Evolutionary conservation across 129 eudicot species (phyloP).

Genomic region (Chrysanthemum seticuspe): DNA sequence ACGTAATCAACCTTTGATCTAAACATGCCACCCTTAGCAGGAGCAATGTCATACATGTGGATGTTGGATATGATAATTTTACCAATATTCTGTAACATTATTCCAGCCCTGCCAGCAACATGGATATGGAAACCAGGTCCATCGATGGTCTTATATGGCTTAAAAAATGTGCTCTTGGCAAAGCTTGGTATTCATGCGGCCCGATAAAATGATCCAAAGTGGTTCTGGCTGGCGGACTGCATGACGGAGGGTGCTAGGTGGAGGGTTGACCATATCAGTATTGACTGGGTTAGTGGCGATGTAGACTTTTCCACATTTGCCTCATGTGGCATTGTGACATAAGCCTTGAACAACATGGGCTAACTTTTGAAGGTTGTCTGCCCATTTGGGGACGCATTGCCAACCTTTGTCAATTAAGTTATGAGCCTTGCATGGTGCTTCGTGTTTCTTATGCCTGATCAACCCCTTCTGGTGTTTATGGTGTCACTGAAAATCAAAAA

Average conservation of each 20-base stretch:
- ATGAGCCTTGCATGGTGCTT: constrained; percentile 56
- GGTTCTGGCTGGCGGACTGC: constrained; percentile 74
- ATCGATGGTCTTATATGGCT: constrained; percentile 79
- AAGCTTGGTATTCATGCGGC: constrained; percentile 53
- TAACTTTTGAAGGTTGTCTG: constrained; percentile 48
- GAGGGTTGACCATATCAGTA: constrained; percentile 52
- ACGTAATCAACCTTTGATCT: constrained; percentile 49
- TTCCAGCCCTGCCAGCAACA: constrained; percentile 68
- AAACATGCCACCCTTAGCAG: constrained; percentile 58
- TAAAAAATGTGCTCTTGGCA: constrained; percentile 57
- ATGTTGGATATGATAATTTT: constrained; percentile 62
- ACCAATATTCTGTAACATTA: constrained; percentile 52
- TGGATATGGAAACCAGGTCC: constrained; percentile 64
- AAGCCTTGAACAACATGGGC: constrained; percentile 76
- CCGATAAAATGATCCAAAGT: constrained; percentile 64
- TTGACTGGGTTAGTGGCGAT: constrained; percentile 54
- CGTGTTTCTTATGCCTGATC: constrained; percentile 17
- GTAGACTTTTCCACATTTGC: constrained; percentile 58
- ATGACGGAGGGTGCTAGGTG: constrained; percentile 73
- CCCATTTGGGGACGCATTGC: constrained; percentile 78
- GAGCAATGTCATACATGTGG: constrained; percentile 46
- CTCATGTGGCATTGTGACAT: constrained; percentile 61
- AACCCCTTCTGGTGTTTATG: constrained; percentile 51
- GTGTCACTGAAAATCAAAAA: constrained; percentile 18
- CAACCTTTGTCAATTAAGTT: constrained; percentile 75